Evolutionary conservation across 1,284 basidiomycete species (phyloP), one percentile per base, ranked within the genome.

Genomic region (Neonothopanus nambi): DNA sequence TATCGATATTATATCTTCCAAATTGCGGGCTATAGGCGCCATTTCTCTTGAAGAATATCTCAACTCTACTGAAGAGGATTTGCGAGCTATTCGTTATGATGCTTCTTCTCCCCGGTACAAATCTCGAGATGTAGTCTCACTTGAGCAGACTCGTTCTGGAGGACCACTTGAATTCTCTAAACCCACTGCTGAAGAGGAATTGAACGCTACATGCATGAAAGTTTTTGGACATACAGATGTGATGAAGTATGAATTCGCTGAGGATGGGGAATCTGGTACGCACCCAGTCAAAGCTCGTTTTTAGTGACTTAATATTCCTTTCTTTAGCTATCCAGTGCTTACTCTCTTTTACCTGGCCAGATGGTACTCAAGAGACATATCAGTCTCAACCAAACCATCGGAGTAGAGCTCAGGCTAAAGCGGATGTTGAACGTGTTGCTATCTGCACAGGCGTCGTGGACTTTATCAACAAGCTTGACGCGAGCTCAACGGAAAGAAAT

Each of bases 11-110:
- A 7, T 20, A 2, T 26, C 43, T 45, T 24, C 24, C 21, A 54
- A 54, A 17, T 46, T 54, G 21, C 11, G 40, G 18, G 45, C 20
- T 18, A 37, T 54, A 15, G 52, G 52, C 17, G 52, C 28, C n/a
- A 28, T 54, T 48, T 28, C 52, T 20, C 28, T 47, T 13, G 30
- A 43, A 33, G 38, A 48, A 37, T 48, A 42, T 12, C 39, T 54
- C 18, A 48, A 42, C n/a, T 40, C 21, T 42, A 18, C 38, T 8
- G 52, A 54, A 20, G 18, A 23, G 42, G 33, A 43, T 7, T 15
- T 48, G 21, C 49, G 40, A n/a, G 40, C 41, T 8, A 44, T 51
- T 51, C 49, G 49, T n/a, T 51, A 51, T 43, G 49, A 51, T 42
- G 28, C 39, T 5, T 12, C n/a, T 3, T 43, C 20, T 43, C 33